phyloP scores from a whole-genome alignment of 768 basidiomycete genomes.

The Kwoniella dendrophila region DNA sequence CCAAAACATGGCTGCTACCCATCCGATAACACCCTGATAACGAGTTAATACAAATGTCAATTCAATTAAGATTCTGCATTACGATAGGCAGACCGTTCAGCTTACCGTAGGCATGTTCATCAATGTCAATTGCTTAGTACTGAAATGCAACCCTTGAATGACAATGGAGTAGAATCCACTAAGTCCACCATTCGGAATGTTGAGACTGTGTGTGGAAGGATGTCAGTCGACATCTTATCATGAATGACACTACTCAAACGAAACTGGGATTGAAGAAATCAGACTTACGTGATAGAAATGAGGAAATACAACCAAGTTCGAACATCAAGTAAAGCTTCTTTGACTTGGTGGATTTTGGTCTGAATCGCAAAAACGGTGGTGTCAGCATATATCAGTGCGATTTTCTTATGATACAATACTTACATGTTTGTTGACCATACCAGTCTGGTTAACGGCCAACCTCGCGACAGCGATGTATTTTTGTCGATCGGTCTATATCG shows the following conservation, averaged over 20 bases:
- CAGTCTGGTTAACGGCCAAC: conserved; percentile 33
- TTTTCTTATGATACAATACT: conserved; percentile 9
- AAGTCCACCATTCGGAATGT: conserved; percentile 41
- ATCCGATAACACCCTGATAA: conserved; percentile 37
- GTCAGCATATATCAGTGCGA: not conserved
- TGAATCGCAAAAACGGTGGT: too few relatives aligned
- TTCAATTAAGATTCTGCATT: too few relatives aligned
- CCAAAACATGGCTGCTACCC: conserved; percentile 36
- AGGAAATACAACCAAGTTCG: conserved; percentile 43
- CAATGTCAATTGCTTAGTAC: conserved; percentile 25
- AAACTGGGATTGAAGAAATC: too few relatives aligned
- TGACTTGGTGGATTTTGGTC: conserved; percentile 28
- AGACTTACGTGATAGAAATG: conserved; percentile 32
- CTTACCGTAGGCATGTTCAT: conserved; percentile 35
- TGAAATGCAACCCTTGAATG: conserved; percentile 28
- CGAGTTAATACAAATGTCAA: conserved; percentile 13
- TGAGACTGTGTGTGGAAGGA: conserved; percentile 17
- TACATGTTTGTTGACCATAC: conserved; percentile 39
- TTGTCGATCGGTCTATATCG: conserved; percentile 28
- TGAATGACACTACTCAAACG: not conserved
- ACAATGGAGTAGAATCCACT: conserved; percentile 41
- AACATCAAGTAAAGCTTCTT: conserved; percentile 40
- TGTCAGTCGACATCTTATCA: not conserved
- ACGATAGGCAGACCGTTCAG: not conserved
- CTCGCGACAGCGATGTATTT: conserved; percentile 36